Base-by-base conservation (phyloP, 2,329 filamentous ascomycete species). In the Cladophialophora yegresii region DNA sequence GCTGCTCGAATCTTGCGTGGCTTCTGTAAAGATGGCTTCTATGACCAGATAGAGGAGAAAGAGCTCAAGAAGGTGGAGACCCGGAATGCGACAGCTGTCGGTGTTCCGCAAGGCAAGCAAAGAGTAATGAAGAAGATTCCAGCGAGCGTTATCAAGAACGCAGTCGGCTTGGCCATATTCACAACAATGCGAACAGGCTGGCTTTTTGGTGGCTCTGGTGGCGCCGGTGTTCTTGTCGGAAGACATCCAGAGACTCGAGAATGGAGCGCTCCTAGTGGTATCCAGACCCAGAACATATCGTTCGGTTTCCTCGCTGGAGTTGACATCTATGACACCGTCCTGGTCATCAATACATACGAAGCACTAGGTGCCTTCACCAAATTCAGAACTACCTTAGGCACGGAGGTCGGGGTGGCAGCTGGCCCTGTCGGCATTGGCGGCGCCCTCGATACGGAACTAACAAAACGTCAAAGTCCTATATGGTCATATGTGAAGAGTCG, bases 311-410 rank as follows among this genome's bases (percentile, higher is more conserved):
- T 96, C 59, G 88, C 93, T 5, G 93, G 93, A 2, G 89, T 96
- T 47, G 93, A 98, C 74, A 92, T 97, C 33, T 98, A 97, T 80
- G 93, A 98, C 76, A 96, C 93, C 73, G 90, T 98, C 13, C 84
- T 97, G 8, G 90, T 97, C 40, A 93, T 97, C 74, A 97, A 96
- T 79, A 92, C 90, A 51, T 86, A 90, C 53, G 85, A 91, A 62
- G 92, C 92, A 6, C 80, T 98, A 54, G 90, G 96, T 70, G 87
- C 90, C 0, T 96, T 97, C 74, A 92, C 90, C 40, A 88, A 87
- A 63, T 80, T 93, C 3, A 85, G 89, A 59, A 87, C 92, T 61
- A 95, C 90, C 0, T 80, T 98, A 2, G 93, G 93, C 5, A 88
- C 89, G 53, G 92, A 96, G 74, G 84, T 96, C 58, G 88, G 86